Evolutionary conservation across 2,329 filamentous ascomycete species (phyloP).

Genomic region (Waltergamsia citrina): DNA sequence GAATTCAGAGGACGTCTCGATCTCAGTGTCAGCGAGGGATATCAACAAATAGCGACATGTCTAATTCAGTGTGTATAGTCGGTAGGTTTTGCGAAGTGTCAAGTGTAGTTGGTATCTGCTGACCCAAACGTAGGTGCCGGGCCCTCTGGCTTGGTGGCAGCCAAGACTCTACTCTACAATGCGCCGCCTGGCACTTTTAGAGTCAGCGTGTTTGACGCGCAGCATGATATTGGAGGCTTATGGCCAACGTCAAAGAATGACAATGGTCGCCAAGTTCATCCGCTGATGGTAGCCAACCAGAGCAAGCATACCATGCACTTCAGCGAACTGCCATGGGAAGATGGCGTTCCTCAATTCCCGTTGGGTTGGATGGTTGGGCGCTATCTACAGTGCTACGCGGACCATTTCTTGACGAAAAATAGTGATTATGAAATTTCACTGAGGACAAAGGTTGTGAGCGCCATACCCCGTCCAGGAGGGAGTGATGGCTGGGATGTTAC

Average conservation of each 20-base stretch:
- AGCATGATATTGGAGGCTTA: conserved; percentile 61
- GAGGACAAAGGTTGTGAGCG: conserved; percentile 33
- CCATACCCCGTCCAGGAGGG: conserved; percentile 21
- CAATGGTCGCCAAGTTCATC: conserved; percentile 44
- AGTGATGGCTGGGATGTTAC: conserved; percentile 36
- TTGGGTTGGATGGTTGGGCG: conserved; percentile 67
- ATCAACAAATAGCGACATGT: conserved; percentile 21
- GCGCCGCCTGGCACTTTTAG: conserved; percentile 42
- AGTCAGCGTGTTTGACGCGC: conserved; percentile 62
- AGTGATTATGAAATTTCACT: conserved; percentile 34
- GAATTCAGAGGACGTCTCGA: too few relatives aligned
- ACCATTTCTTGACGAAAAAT: conserved; percentile 41
- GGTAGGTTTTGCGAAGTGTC: conserved; percentile 15
- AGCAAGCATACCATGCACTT: conserved; percentile 68
- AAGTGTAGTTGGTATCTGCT: neutral
- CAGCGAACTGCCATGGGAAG: conserved; percentile 63
- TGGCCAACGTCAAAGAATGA: conserved; percentile 54
- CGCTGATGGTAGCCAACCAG: conserved; percentile 64
- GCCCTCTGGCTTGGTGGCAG: conserved; percentile 58
- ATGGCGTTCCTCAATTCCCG: conserved; percentile 54
- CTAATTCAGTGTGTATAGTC: conserved; percentile 30
- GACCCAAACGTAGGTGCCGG: conserved; percentile 44
- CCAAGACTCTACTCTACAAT: conserved; percentile 62
- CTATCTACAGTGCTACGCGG: conserved; percentile 58
- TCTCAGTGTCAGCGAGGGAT: too few relatives aligned